A percentile compares a stretch with the other conserved stretches of the same genome.
Evolutionary conservation across 2,329 filamentous ascomycete genomes (phyloP).

Genomic region (Penicillium oxalicum): DNA sequence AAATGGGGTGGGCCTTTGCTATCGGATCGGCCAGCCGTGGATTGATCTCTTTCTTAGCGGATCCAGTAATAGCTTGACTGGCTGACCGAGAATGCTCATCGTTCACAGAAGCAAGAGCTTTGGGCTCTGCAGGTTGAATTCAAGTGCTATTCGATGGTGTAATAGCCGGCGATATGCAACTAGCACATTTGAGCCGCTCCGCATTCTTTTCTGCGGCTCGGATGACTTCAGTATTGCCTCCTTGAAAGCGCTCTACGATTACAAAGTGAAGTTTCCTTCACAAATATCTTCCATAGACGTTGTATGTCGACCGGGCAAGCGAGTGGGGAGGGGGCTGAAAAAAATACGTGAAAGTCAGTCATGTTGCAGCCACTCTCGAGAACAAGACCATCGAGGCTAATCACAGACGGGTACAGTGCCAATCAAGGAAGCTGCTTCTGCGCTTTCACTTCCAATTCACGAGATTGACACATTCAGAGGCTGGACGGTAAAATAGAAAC

Average conservation of each 20-base stretch:
- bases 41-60: neutral
- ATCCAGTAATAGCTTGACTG: neutral
- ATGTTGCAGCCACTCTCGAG: neutral
- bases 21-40: neutral
- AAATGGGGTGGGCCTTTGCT: conserved; percentile 10
- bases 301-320: conserved; percentile 72
- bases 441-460: conserved; percentile 63
- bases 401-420: conserved; percentile 53
- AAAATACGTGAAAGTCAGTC: conserved; percentile 56
- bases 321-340: conserved; percentile 68
- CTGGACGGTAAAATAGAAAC: conserved; percentile 57
- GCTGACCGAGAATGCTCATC: conserved; percentile 21
- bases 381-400: conserved; percentile 3
- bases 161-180: conserved; percentile 24
- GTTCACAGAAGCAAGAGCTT: conserved; percentile 17
- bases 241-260: conserved; percentile 60
- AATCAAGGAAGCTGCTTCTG: conserved; percentile 59
- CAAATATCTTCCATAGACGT: conserved; percentile 76
- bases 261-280: conserved; percentile 48
- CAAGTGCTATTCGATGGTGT: conserved; percentile 5
- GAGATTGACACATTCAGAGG: conserved; percentile 73
- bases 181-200: conserved; percentile 52
- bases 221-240: conserved; percentile 83
- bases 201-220: conserved; percentile 89
- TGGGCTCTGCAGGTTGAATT: conserved; percentile 18